These are phyloP conservation scores for Sphagnum fallax DNA, from an alignment of 228 moss, liverwort and hornwort species.

Conservation along the genomic window DNA sequence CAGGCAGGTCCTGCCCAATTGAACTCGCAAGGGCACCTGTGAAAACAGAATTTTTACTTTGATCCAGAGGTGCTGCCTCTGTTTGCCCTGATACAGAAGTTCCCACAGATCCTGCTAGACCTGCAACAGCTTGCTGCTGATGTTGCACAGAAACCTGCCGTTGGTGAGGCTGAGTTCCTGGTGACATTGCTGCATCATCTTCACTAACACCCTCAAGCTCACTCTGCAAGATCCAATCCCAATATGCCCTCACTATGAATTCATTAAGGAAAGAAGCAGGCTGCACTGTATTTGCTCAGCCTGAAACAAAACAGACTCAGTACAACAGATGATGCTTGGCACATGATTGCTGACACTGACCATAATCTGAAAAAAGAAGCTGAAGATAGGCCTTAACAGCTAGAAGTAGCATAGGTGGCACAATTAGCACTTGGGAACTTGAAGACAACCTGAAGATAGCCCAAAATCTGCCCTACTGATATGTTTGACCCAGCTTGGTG, in stretches of 20 bases:
- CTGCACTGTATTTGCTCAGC: not conserved
- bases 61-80: constrained; percentile 42
- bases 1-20: constrained; percentile 75
- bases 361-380: too few species aligned
- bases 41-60: constrained; percentile 80
- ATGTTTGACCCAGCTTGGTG: constrained; percentile 74
- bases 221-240: constrained; percentile 35
- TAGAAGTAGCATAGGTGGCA: too few species aligned
- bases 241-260: not conserved
- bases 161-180: constrained; percentile 65
- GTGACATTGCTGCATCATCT: constrained; percentile 94
- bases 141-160: constrained; percentile 7
- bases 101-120: constrained; percentile 30
- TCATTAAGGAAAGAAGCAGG: not conserved
- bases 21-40: constrained; percentile 89
- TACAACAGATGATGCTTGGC: not conserved
- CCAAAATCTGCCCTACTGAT: constrained; percentile 63
- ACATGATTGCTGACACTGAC: not conserved
- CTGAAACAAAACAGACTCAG: not conserved
- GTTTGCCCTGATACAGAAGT: constrained; percentile 50
- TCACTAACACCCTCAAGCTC: constrained; percentile 67
- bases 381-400: too few species aligned
- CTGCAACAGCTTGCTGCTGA: constrained; percentile 36
- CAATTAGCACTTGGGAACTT: too few species aligned
- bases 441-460: constrained; percentile 68